phyloP scores from a whole-genome alignment of 306 rosid species.

The Vachellia collinsii region DNA sequence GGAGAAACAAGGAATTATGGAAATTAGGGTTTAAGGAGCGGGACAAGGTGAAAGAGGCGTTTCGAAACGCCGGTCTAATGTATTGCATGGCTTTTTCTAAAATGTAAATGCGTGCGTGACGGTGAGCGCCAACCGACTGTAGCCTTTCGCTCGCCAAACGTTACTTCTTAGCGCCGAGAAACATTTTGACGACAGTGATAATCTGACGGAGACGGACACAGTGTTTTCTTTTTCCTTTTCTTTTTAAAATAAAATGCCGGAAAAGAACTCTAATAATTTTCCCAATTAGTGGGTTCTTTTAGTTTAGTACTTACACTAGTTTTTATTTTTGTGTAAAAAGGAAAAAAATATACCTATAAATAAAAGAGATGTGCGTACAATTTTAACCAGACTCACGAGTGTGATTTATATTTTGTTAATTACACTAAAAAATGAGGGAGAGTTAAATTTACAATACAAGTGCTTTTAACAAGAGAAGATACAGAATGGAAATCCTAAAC shows the following conservation, averaged over 20 bases:
- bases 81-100: conserved; percentile 36
- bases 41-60: conserved; percentile 44
- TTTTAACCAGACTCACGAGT: background rate
- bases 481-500: conserved; percentile 21
- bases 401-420: background rate
- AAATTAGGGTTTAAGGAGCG: conserved; percentile 60
- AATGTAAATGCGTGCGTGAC: background rate
- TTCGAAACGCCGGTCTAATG: conserved; percentile 71
- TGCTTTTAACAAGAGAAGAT: background rate
- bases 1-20: background rate
- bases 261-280: too few species aligned
- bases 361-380: background rate
- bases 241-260: too few species aligned
- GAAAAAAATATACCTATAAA: background rate
- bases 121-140: background rate
- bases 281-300: too few species aligned
- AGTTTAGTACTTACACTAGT: too few species aligned
- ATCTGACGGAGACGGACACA: background rate
- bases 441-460: background rate
- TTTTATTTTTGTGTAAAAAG: too few species aligned
- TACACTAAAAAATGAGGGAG: background rate
- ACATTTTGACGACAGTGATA: background rate
- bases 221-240: background rate
- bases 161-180: background rate
- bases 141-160: background rate